Conservation (phyloP, 2,329 filamentous ascomycete species). For the Gliomastix tumulicola region DNA sequence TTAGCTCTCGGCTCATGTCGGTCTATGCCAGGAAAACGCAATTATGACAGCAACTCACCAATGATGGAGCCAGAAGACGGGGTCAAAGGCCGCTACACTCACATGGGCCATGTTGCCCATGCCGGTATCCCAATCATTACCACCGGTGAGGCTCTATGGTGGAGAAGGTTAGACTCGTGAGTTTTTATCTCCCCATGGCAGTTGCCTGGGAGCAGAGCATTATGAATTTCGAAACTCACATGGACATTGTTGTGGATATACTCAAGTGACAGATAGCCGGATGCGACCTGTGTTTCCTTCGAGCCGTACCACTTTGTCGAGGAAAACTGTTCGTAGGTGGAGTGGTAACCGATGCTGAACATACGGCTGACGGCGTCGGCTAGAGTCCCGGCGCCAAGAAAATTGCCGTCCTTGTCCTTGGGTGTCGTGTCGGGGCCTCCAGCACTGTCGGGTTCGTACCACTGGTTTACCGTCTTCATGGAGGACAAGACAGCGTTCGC, state of each 20-base stretch:
- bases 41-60: constrained; percentile 15
- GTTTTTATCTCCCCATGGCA: too few relatives aligned
- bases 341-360: constrained; percentile 13
- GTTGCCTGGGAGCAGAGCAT: too few relatives aligned
- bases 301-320: background rate
- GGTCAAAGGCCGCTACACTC: constrained; percentile 55
- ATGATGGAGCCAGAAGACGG: constrained; percentile 58
- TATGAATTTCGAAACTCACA: constrained; percentile 8
- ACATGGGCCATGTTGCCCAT: constrained; percentile 47
- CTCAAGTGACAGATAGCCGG: constrained; percentile 20
- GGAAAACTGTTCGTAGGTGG: constrained; percentile 11
- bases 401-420: constrained; percentile 4
- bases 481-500: background rate
- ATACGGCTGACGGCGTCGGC: constrained; percentile 14
- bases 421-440: too few relatives aligned
- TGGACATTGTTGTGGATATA: constrained; percentile 32
- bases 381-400: too few relatives aligned
- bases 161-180: too few relatives aligned
- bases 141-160: constrained; percentile 2
- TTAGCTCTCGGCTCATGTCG: too few relatives aligned
- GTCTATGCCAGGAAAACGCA: too few relatives aligned
- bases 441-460: too few relatives aligned
- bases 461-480: too few relatives aligned
- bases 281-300: constrained; percentile 1
- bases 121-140: constrained; percentile 15